Evolutionary conservation across 106 monocot genomes (phyloP), one percentile per base, ranked within the genome.

Genomic region (Xerophyta viscosa): DNA sequence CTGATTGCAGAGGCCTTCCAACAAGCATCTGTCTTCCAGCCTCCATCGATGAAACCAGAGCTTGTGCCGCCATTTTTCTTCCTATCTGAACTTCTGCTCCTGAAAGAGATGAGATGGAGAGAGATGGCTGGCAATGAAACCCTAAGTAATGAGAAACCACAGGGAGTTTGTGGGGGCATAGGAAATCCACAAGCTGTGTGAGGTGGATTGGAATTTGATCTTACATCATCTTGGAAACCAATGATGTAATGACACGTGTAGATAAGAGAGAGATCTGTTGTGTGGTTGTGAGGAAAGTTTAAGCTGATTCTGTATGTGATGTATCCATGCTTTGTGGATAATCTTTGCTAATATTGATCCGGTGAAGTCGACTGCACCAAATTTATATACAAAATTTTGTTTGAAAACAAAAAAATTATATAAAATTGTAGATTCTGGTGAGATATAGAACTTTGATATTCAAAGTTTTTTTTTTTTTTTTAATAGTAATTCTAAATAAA

Each of bases 1-100:
- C 24, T 3, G 66, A 54, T 13, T 51, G 68, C n/a, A 84, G 68
- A 3, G 84, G 81, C 44, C 78, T 69, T 8, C 86, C 81, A 22
- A 83, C 83, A 3, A 96, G 67, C 27, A 96, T 62, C 42, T 80
- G 79, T 31, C 84, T 75, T 46, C 88, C 94, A 26, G 82, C 75
- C 58, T 92, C 91, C 78, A 86, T 67, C 37, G 91, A 75, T 8
- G 94, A 88, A 51, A 94, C 75, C 37, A 94, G 77, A 68, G 94
- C 84, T 59, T 84, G 83, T 28, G 80, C 50, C 31, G 92, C 81
- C 83, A 83, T 79, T 43, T 39, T 15, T 15, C 39, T 39, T 39
- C 39, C 15, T 39, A 39, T 15, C 15, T 3, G 15, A 39, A 10
- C 15, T 39, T 8, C 46, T 46, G 15, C 20, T 18, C 2, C 7